A percentile compares a stretch with the other conserved stretches of the same genome.
Conservation (phyloP, 371 early-diverging fungal species). For the Mortierella sp. region DNA sequence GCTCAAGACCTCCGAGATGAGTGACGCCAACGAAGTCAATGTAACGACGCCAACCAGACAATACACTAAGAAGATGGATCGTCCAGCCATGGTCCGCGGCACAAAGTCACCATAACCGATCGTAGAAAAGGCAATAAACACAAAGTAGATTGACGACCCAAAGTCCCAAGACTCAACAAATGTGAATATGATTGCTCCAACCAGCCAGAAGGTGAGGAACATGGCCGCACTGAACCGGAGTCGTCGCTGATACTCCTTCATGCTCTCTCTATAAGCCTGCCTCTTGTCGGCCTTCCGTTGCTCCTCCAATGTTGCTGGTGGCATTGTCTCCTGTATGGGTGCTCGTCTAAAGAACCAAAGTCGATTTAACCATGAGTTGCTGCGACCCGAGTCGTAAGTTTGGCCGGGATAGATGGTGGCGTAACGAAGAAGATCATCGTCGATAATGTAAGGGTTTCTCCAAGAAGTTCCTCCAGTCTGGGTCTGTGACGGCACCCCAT, state of each 20-base stretch:
- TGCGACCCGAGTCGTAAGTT: not conserved
- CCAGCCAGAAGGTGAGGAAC: slow-evolving; percentile 43
- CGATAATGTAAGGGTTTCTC: not conserved
- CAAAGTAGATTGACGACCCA: slow-evolving; percentile 36
- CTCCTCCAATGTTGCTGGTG: slow-evolving; percentile 7
- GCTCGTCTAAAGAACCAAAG: not conserved
- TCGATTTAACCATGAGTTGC: not conserved
- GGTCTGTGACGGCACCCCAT: not conserved
- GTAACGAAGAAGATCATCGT: slow-evolving; percentile 5
- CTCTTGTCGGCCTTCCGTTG: slow-evolving; percentile 26
- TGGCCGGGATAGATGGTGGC: slow-evolving; percentile 4
- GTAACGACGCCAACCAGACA: slow-evolving; percentile 40
- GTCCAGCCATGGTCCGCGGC: slow-evolving; percentile 32
- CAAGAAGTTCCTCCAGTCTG: not conserved
- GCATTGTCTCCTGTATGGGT: not conserved
- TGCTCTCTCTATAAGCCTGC: slow-evolving; percentile 35
- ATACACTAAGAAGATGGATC: slow-evolving; percentile 37
- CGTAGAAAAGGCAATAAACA: slow-evolving; percentile 30
- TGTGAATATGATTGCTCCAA: slow-evolving; percentile 38
- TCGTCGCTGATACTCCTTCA: slow-evolving; percentile 35
- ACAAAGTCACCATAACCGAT: slow-evolving; percentile 49
- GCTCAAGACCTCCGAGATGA: slow-evolving; percentile 43
- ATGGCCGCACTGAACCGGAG: slow-evolving; percentile 24
- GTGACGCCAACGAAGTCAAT: slow-evolving; percentile 47
- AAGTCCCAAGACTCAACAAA: slow-evolving; percentile 44